Base-by-base conservation (phyloP, 1,284 basidiomycete species). In the Pulveroboletus ridleyi region DNA sequence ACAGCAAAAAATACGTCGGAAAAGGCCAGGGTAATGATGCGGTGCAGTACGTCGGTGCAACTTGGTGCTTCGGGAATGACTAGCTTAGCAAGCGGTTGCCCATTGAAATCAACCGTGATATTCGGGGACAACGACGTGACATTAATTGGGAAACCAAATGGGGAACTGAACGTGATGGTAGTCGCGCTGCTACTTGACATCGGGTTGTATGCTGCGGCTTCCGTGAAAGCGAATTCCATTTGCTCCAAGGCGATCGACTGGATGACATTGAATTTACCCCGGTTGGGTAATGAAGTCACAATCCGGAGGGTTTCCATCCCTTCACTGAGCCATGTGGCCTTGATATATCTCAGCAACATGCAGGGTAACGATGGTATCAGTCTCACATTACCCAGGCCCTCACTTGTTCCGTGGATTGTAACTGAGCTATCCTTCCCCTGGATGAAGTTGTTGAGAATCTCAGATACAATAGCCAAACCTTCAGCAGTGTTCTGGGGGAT, bases 311-410 rank as follows among this genome's bases (percentile, higher is more conserved):
- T 78, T 77, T 88, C 87, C 74, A 94, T 92, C 41, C 86, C 92
- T 57, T 90, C 84, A 73, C 92, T 92, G 35, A 94, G 79, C 91
- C 92, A 94, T 3, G 84, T 84, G 20, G 90, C 88, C 87, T 89
- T 62, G 20, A 29, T 6, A 15, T 20, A 49, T 22, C 39, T 71
- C 25, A 74, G 69, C 35, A 47, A 59, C 7, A 17, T 23, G 54
- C 54, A 50, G 49, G 50, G 55, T 33, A 53, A 58, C 6, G 39
- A 22, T 42, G 7, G n/a, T 41, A 46, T 42, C 57, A 15, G 20
- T 70, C 82, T 58, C 68, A 89, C 88, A 69, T 86, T 84, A 63
- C 81, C 79, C 1, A 89, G 83, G 20, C 89, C 89, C 9, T 89
- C 91, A 65, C 83, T 84, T 53, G 84, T 81, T 52, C 92, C 91